Evolutionary conservation across 495 filamentous ascomycete genomes (phyloP).

Genomic region (Amphirosellinia nigrospora): DNA sequence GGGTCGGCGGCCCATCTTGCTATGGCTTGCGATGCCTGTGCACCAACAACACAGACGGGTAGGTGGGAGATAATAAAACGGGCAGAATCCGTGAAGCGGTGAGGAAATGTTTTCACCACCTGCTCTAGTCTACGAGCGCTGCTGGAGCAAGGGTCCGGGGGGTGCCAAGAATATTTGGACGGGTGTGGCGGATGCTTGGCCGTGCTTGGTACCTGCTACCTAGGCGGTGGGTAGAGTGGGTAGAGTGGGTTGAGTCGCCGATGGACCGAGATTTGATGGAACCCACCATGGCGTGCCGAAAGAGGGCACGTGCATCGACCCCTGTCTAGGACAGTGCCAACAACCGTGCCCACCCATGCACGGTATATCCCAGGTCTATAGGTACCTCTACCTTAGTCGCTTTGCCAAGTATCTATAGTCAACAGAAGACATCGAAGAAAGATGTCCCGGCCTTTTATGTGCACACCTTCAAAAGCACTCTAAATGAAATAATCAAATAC

Average conservation of each 20-base stretch:
- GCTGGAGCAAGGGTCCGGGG: no score
- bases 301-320: neutral
- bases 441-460: no score
- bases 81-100: conserved; percentile 43
- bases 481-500: no score
- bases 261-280: neutral
- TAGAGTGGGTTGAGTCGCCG: no score
- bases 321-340: neutral
- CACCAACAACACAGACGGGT: conserved; percentile 29
- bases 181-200: neutral
- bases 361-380: neutral
- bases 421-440: neutral
- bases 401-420: conserved; percentile 7
- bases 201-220: no score
- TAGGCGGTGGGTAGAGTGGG: neutral
- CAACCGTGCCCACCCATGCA: neutral
- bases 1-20: conserved; percentile 76
- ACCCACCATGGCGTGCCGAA: neutral
- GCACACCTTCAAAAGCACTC: no score
- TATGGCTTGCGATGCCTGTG: conserved; percentile 9
- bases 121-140: no score
- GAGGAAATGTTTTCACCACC: conserved; percentile 33
- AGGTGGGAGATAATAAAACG: conserved; percentile 32
- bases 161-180: no score
- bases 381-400: neutral